phyloP scores from a whole-genome alignment of 371 early-diverging fungal species.

The Syncephalastrum racemosum region DNA sequence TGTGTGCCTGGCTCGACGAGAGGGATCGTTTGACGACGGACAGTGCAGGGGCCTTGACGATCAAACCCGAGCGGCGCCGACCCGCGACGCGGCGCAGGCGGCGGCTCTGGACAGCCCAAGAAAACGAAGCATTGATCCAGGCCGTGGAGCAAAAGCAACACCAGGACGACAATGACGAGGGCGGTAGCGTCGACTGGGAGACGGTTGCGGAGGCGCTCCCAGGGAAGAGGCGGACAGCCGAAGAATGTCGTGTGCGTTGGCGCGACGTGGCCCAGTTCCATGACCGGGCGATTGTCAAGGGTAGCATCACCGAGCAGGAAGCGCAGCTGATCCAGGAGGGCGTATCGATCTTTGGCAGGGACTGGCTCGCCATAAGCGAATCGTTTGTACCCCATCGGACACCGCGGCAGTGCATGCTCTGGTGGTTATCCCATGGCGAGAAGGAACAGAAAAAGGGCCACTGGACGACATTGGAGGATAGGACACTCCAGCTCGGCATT shows the following conservation, averaged over 20 bases:
- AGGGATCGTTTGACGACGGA: background rate
- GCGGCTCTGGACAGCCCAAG: conserved; percentile 27
- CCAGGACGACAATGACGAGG: background rate
- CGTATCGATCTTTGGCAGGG: conserved; percentile 39
- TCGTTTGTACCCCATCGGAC: conserved; percentile 39
- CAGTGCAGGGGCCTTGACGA: background rate
- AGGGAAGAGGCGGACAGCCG: conserved; percentile 2
- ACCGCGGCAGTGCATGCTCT: conserved; percentile 34
- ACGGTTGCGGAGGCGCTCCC: conserved; percentile 7
- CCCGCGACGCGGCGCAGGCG: conserved; percentile 6
- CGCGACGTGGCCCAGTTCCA: conserved; percentile 9
- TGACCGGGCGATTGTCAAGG: background rate
- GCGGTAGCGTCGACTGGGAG: conserved; percentile 19
- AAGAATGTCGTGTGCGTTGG: conserved; percentile 32
- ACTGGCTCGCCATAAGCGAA: conserved; percentile 38
- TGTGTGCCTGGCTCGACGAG: conserved; percentile 19
- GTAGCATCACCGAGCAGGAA: conserved; percentile 28
- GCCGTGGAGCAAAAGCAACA: conserved; percentile 8
- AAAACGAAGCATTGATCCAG: conserved; percentile 12
- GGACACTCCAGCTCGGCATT: conserved; percentile 25
- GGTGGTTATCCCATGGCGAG: conserved; percentile 8
- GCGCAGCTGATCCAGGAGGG: conserved; percentile 32
- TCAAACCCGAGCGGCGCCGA: background rate
- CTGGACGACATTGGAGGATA: conserved; percentile 37
- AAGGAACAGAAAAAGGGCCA: background rate